Base-by-base conservation (phyloP, 192 early-diverging fungal genomes). In the Diversispora epigaea region DNA sequence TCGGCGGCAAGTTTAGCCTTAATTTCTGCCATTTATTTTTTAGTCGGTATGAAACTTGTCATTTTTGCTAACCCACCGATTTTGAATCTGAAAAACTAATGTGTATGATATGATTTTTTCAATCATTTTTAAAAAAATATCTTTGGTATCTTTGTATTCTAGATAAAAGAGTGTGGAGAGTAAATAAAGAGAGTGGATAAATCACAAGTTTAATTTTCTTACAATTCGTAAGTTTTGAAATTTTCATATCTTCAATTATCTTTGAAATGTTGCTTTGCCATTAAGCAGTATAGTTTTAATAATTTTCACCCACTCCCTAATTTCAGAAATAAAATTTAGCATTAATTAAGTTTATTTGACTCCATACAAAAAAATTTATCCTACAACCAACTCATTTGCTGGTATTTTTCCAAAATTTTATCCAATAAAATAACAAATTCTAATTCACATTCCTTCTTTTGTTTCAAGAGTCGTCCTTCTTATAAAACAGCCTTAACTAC, bases 401-500 rank as follows among this genome's bases (percentile, higher is more conserved):
- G 8, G 62, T 40, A 17, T 64, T 41, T 43, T 64, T 64, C 76
- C 63, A 94, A 76, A 10, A 95, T 83, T 15, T 82, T 81, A 12
- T 79, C 57, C 85, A 65, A 89, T 68, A 14, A 87, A 81, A 77
- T 96, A 98, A 81, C 90, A 93, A 7, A 88, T 88, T 4, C 84
- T 79, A 41, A 85, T 84, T 17, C 88, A 83, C 41, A 69, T 45
- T 1, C 86, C 84, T 64, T 93, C 93, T 39, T 81, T 67, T 3
- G 80, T 55, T 74, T 91, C 89, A 6, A 91, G 68, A 89, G 78
- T 21, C 95, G 92, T 17, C 95, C 95, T 55, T 86, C 84, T 25
- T 82, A 73, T 12, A 92, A 65, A 7, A 94, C 76, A 4, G 84
- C 80, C 71, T 82, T 75, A 15, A 84, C 86, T 11, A 92, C 91